A percentile compares a stretch with the other conserved stretches of the same genome.
Conservation (phyloP, 345 rosid species). For the Salix dunnii region DNA sequence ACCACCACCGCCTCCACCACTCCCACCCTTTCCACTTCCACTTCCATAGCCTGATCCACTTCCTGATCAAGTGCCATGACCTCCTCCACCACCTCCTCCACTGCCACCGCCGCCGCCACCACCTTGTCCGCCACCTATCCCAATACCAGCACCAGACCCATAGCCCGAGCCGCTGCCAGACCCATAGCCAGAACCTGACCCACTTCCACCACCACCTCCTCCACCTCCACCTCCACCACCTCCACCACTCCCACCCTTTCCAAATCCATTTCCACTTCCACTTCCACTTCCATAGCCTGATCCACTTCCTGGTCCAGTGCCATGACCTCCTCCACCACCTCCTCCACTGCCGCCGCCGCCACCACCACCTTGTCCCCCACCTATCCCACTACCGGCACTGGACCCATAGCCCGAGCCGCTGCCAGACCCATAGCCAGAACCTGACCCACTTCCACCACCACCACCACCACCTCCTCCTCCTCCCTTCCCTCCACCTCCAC, state of each 20-base stretch:
- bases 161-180: not conserved
- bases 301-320: constrained; percentile 16
- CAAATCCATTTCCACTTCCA: no score
- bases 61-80: constrained; percentile 8
- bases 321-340: constrained; percentile 6
- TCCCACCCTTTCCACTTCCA: no score
- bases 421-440: constrained; percentile 10
- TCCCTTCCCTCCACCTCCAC: constrained; percentile 41
- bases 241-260: no score
- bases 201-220: not conserved
- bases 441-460: not conserved
- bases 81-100: not conserved
- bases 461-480: constrained; percentile 33
- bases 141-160: not conserved
- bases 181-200: constrained; percentile 2
- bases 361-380: not conserved
- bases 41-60: constrained; percentile 5
- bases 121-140: not conserved
- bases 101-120: not conserved
- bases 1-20: no score
- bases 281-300: constrained; percentile 16
- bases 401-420: not conserved
- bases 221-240: not conserved
- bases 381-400: not conserved
- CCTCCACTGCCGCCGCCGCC: constrained; percentile 26